phyloP scores from a whole-genome alignment of 768 basidiomycete genomes.

The Kwoniella botswanensis region DNA sequence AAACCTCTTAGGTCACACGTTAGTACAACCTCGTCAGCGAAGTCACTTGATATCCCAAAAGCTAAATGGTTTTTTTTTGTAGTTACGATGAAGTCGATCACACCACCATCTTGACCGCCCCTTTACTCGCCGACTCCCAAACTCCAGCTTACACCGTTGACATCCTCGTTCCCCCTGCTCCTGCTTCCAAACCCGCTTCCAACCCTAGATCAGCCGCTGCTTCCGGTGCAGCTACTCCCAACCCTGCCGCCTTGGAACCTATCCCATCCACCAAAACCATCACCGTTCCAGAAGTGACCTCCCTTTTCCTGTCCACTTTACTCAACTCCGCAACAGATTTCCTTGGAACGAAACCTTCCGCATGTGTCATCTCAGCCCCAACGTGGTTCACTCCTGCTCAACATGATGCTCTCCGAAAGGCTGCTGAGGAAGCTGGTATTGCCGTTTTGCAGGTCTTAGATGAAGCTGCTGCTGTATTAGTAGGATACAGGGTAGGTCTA shows the following conservation, averaged over 20 bases:
- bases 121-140: conserved; percentile 66
- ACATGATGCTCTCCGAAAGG: conserved; percentile 71
- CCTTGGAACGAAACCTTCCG: conserved; percentile 72
- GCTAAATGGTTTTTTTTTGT: conserved; percentile 3
- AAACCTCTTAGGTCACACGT: conserved; percentile 91
- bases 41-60: no score
- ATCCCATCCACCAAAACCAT: conserved; percentile 70
- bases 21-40: conserved; percentile 40
- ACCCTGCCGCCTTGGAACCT: conserved; percentile 62
- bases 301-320: conserved; percentile 83
- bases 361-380: conserved; percentile 84
- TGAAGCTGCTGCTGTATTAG: conserved; percentile 76
- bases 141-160: conserved; percentile 83
- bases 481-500: conserved; percentile 60
- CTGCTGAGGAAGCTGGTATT: conserved; percentile 80
- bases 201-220: conserved; percentile 61
- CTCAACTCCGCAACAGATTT: conserved; percentile 88
- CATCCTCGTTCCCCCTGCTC: conserved; percentile 73
- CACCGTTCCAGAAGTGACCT: conserved; percentile 79
- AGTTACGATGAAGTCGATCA: conserved; percentile 57
- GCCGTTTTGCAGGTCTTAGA: conserved; percentile 84
- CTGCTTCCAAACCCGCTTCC: conserved; percentile 62
- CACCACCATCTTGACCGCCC: conserved; percentile 63
- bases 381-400: conserved; percentile 73
- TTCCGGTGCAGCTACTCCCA: conserved; percentile 60